Base-by-base conservation (phyloP, 2,329 filamentous ascomycete species). In the Penicillium vulpinum region DNA sequence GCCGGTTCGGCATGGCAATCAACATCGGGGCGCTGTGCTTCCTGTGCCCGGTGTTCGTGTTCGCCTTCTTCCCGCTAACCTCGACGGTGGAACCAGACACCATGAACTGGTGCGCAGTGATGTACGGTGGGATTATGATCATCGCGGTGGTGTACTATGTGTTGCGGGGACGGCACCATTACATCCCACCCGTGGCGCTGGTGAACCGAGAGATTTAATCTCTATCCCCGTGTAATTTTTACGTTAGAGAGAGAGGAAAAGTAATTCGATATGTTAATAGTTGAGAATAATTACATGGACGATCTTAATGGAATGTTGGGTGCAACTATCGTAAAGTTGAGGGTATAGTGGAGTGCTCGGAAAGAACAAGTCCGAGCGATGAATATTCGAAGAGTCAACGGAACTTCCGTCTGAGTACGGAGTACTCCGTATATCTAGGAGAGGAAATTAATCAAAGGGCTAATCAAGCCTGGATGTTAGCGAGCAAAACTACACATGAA, bases 81-180 rank as follows among this genome's bases (percentile, higher is more conserved):
- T 65, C 56, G 10, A 64, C 64, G 1, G 68, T 70, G 24, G 61
- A 60, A 11, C 61, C 67, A 9, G 48, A 50, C 16, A 65, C 67
- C 5, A 77, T 79, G 74, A 79, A 79, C 58, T 79, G 75, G 76
- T 58, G 56, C 15, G 51, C 45, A 11, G 53, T 72, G 1, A 75
- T 78, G 56, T 78, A 74, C 54, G 72, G 71, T 2, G 64, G 67
- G 4, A 68, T 75, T 13, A 59, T 77, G 5, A 51, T 71, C 0
- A 72, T 77, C 15, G 71, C 74, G 2, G 57, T 76, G 10, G 45
- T 67, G 0, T 78, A 72, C 48, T 79, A 75, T 51, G 47, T 65
- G 8, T 6, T 74, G 10, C 64, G 63, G 18, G 77, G 70, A 1
- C 67, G 68, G 13, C 68, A 74, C n/a, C 53, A 63, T 8, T 79